Evolutionary conservation across 2,329 filamentous ascomycete genomes (phyloP), one percentile per base, ranked within the genome.

Genomic region (Trichoderma citrinoviride): DNA sequence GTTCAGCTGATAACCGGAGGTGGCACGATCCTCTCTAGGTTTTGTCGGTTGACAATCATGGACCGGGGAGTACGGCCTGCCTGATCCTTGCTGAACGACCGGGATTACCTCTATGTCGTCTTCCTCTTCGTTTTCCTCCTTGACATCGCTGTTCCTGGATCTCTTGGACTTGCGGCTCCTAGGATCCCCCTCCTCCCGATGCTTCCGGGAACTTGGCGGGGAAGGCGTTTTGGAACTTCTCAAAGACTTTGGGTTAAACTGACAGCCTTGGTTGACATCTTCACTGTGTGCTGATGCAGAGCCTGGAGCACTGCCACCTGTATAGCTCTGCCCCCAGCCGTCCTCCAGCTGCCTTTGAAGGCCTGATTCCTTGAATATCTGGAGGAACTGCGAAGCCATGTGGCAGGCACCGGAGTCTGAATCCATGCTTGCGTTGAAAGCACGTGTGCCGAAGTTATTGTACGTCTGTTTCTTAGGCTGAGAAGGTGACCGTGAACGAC

Each of bases 361-460:
- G 21, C 65, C 62, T 15, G 65, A 65, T 15, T 66, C 62, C 50
- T 53, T 58, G 29, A 67, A 47, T 14, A 67, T 65, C 25, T 67
- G 49, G 62, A 52, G 61, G 17, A 65, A 67, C 5, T 56, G 44
- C 7, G 65, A 54, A 8, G 65, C 65, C 61, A 66, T 67, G 33
- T 61, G 50, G 41, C 62, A 65, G 19, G 60, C 33, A n/a, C 61
- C 65, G 23, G 27, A 43, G 14, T 43, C 56, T 29, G 41, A 23
- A 25, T 65, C 62, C 52, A 53, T 60, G 19, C 10, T n/a, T 44
- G 55, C 17, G 3, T 21, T 25, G 21, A 14, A 7, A 15, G 55
- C 10, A 15, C 50, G 21, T 23, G 44, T 49, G 44, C 50, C 27
- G 7, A 47, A 49, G 3, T 33, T 55, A 14, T 21, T 7, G 40